Base-by-base conservation (phyloP, 768 basidiomycete genomes). In the Russula virescens region DNA sequence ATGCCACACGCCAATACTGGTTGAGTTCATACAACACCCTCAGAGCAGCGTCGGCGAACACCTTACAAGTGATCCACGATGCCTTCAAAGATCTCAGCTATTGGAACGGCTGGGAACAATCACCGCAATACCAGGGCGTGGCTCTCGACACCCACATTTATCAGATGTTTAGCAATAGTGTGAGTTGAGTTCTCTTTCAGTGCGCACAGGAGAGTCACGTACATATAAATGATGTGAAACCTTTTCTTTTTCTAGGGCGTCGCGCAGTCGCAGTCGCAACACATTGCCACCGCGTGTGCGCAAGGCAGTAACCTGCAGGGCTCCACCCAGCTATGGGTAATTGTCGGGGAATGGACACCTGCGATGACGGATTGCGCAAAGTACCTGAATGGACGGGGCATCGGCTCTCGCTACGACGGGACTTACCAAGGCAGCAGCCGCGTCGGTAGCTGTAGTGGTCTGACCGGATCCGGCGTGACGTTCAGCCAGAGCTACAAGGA, bases 271-370 rank as follows among this genome's bases (percentile, higher is more conserved):
- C 65, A 81, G 58, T 71, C 77, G 38, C 73, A 87, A 55, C 89
- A 91, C 68, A 88, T 91, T 50, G 62, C 74, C 49, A 70, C 78
- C 1, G 86, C 86, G 3, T 93, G 91, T 68, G 64, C 67, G 55
- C 69, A 73, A 46, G 78, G 73, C 14, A 72, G 75, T 19, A 67
- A 75, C 2, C 78, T 92, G 10, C 71, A 79, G 0, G 66, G 69
- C n/a, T 85, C 83, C 66, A 40, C 62, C 42, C 78, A 82, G 45
- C 79, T 94, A 35, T 94, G 91, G 92, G 79, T 83, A 19, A 78
- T 94, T 48, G 91, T 94, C 16, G 93, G 94, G 45, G 94, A 97
- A 75, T 97, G 90, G 86, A 84, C 88, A 0, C 81, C 88, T 4
- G 88, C 87, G 5, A 75, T 80, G 55, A 92, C 82, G 11, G 91